phyloP scores from a whole-genome alignment of 768 basidiomycete genomes.

The Cytidiella melzeri region DNA sequence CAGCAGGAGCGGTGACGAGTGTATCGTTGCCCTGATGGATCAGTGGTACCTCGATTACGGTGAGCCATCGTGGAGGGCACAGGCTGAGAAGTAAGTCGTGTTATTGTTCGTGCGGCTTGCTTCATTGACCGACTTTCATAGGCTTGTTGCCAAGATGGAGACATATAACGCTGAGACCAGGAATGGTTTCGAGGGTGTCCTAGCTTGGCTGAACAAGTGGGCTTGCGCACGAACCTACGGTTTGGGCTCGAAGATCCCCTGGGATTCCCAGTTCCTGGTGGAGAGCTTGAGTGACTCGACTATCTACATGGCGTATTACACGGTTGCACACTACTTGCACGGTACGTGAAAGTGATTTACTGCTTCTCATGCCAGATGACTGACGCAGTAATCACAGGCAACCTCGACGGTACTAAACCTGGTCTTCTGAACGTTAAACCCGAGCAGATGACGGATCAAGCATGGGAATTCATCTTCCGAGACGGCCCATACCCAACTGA shows the following conservation, averaged over 20 bases:
- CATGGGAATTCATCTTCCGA: constrained; percentile 93
- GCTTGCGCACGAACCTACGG: constrained; percentile 98
- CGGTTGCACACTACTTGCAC: constrained; percentile 86
- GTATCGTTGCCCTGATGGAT: constrained; percentile 96
- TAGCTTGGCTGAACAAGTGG: constrained; percentile 98
- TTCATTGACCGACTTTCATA: constrained; percentile 24
- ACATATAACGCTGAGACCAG: constrained; percentile 89
- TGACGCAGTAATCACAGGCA: constrained; percentile 35
- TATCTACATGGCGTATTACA: constrained; percentile 98
- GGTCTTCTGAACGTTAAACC: constrained; percentile 83
- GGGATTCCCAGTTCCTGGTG: constrained; percentile 95
- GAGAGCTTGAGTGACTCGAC: constrained; percentile 97
- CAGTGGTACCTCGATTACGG: constrained; percentile 99
- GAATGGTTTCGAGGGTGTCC: constrained; percentile 83
- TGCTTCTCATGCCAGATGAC: background rate
- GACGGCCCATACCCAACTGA: constrained; percentile 68
- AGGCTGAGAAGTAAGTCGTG: constrained; percentile 68
- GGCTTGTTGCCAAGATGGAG: constrained; percentile 80
- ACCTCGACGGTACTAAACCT: constrained; percentile 69
- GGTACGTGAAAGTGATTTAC: constrained; percentile 40
- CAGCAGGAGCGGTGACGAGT: constrained; percentile 91
- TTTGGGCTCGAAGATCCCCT: constrained; percentile 90
- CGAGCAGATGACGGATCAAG: constrained; percentile 94
- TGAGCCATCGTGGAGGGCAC: constrained; percentile 80
- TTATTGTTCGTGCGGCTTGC: background rate